Evolutionary conservation across 768 basidiomycete genomes (phyloP).

Genomic region (Rhodosporidiobolus odoratus): DNA sequence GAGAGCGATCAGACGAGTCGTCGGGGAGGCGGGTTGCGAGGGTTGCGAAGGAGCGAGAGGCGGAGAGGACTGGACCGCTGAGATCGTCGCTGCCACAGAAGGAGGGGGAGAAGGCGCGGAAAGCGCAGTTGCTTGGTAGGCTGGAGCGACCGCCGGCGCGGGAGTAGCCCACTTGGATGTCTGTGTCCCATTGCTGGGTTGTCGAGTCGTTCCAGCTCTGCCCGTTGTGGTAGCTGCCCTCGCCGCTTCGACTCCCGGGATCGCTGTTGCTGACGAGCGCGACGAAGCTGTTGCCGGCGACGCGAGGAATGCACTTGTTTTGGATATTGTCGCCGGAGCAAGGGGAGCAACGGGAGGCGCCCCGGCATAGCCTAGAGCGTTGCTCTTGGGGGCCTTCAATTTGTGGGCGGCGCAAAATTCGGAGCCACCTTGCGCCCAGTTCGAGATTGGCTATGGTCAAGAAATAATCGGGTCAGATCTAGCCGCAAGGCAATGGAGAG

Average conservation of each 20-base stretch:
- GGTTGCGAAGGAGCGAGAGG: too few species aligned
- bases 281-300: too few species aligned
- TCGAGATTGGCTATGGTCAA: background rate
- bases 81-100: too few species aligned
- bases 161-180: background rate
- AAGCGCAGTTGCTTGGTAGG: background rate
- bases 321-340: too few species aligned
- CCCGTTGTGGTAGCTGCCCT: background rate
- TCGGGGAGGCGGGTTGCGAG: too few species aligned
- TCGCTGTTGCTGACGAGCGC: background rate
- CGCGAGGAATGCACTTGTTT: too few species aligned
- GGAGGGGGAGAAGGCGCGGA: background rate
- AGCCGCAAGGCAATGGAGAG: background rate
- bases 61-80: too few species aligned
- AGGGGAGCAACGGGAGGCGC: background rate
- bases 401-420: background rate
- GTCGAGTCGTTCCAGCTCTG: background rate
- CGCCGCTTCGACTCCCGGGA: background rate
- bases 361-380: background rate
- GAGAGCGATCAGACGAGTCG: too few species aligned
- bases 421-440: constrained; percentile 15
- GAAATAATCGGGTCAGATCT: background rate
- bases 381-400: background rate
- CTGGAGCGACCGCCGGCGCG: background rate
- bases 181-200: background rate